Percentiles rank a stretch among this genome's conserved stretches.
Conservation (phyloP, 306 rosid species). For the Acmispon strigosus region DNA sequence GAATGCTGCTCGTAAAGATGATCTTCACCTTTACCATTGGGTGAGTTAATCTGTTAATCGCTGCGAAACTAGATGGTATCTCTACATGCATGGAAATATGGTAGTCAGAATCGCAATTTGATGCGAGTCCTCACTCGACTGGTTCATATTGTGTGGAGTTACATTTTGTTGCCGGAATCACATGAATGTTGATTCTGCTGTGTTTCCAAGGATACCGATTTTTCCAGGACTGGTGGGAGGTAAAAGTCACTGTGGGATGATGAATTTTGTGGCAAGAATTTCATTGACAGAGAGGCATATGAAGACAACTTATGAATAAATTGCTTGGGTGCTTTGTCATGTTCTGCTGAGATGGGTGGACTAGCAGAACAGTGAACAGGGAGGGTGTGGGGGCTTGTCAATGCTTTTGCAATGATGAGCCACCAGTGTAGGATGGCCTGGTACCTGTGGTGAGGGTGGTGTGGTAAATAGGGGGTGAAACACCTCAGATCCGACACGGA, state of each 20-base stretch:
- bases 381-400: neutral
- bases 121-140: neutral
- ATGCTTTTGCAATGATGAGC: neutral
- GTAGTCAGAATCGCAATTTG: neutral
- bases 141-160: neutral
- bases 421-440: neutral
- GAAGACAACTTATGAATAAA: neutral
- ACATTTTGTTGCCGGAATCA: neutral
- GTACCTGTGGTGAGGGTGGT: neutral
- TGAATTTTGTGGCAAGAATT: neutral
- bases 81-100: neutral
- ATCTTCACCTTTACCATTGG: slow-evolving; percentile 90
- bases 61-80: neutral
- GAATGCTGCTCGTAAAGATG: slow-evolving; percentile 79
- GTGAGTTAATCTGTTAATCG: slow-evolving; percentile 19
- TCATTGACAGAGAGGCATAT: neutral
- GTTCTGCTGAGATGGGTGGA: neutral
- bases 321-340: neutral
- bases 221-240: neutral
- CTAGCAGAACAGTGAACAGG: neutral
- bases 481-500: neutral
- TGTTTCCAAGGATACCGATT: neutral
- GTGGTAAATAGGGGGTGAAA: neutral
- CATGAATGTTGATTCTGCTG: neutral
- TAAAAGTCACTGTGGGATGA: neutral